Conservation (phyloP, 179 eudicot genomes). For the Amaranthus tricolor region DNA sequence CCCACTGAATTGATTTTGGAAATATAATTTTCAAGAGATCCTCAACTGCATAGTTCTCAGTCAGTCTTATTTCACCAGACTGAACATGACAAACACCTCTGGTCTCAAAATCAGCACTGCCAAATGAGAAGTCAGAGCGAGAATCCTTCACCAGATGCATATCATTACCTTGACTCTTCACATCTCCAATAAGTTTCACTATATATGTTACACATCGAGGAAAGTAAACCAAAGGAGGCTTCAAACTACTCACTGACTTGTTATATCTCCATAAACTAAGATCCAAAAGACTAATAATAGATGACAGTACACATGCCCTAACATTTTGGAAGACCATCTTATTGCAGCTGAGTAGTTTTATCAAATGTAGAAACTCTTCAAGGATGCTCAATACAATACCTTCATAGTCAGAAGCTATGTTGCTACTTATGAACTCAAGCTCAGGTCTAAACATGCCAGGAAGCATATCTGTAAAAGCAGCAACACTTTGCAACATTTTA, state of each 20-base stretch:
- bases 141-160: constrained; percentile 40
- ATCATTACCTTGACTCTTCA: constrained; percentile 45
- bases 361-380: constrained; percentile 79
- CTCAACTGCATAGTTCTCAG: constrained; percentile 51
- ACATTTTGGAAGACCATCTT: constrained; percentile 60
- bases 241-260: constrained; percentile 49
- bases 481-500: constrained; percentile 52
- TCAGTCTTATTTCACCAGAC: constrained; percentile 41
- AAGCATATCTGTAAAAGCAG: constrained; percentile 59
- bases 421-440: constrained; percentile 59
- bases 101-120: constrained; percentile 31
- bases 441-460: constrained; percentile 61
- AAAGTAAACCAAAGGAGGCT: constrained; percentile 72
- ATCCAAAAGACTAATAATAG: constrained; percentile 59
- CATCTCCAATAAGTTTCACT: constrained; percentile 67
- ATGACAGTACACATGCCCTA: constrained; percentile 64
- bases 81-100: constrained; percentile 44
- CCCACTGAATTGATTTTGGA: constrained; percentile 66
- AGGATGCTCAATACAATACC: constrained; percentile 49
- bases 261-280: constrained; percentile 54
- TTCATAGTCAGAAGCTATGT: constrained; percentile 58
- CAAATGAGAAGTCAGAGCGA: constrained; percentile 25
- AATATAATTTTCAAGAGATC: constrained; percentile 63
- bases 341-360: constrained; percentile 54
- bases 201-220: constrained; percentile 68